phyloP scores from a whole-genome alignment of 305 asterid genomes.

The Coffea humblotiana region DNA sequence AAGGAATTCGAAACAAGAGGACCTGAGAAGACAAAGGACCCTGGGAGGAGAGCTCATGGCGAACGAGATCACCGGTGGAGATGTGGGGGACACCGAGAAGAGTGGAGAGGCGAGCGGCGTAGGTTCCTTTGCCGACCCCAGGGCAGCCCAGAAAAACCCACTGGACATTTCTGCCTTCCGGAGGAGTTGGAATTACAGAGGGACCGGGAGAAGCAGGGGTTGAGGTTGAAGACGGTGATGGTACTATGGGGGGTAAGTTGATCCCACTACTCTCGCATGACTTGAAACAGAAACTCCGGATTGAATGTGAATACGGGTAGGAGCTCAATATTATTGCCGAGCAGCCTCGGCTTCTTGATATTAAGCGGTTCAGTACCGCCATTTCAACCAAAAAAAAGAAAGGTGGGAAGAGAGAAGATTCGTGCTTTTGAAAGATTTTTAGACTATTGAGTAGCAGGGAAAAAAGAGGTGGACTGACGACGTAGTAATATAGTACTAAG shows the following conservation, averaged over 20 bases:
- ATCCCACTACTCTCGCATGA: conserved; percentile 29
- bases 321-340: conserved; percentile 1
- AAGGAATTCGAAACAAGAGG: not conserved
- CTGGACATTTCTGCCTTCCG: conserved; percentile 65
- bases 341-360: conserved; percentile 30
- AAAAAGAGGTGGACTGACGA: no score
- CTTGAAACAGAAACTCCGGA: conserved; percentile 41
- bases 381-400: conserved; percentile 19
- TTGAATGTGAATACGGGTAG: conserved; percentile 3
- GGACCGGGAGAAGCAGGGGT: not conserved
- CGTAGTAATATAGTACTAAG: no score
- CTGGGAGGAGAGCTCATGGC: conserved; percentile 65
- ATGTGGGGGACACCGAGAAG: conserved; percentile 91
- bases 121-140: conserved; percentile 94
- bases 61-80: conserved; percentile 96
- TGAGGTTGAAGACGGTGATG: conserved; percentile 24
- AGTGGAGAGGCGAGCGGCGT: conserved; percentile 73
- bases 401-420: not conserved
- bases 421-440: not conserved
- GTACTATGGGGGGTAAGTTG: conserved; percentile 31
- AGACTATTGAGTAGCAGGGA: no score
- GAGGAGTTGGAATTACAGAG: conserved; percentile 10
- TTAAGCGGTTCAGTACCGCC: conserved; percentile 71
- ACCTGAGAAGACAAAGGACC: conserved; percentile 78
- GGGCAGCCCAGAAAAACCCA: conserved; percentile 98